A percentile compares a stretch with the other conserved stretches of the same genome.
Conservation (phyloP, 768 basidiomycete genomes). For the Mycena epipterygia region DNA sequence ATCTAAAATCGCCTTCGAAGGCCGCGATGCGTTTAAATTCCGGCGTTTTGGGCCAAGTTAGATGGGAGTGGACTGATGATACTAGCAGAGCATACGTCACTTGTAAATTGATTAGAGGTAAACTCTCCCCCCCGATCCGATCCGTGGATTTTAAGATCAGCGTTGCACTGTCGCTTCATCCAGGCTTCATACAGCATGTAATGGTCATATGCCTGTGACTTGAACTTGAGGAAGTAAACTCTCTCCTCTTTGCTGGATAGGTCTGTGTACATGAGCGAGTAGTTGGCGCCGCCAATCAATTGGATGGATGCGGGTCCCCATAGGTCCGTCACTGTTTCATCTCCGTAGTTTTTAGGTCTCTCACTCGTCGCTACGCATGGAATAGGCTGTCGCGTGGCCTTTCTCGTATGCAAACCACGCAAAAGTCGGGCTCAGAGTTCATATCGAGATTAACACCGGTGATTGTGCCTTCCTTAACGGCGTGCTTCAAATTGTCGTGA, state of each 20-base stretch:
- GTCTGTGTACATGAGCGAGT: slow-evolving; percentile 36
- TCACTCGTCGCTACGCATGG: slow-evolving; percentile 2
- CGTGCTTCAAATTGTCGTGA: slow-evolving; percentile 38
- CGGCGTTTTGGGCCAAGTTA: neutral
- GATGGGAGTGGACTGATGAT: too few relatives aligned
- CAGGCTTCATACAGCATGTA: slow-evolving; percentile 43
- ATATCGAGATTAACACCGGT: slow-evolving; percentile 46
- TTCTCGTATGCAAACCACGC: slow-evolving; percentile 41
- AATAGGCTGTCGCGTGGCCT: slow-evolving; percentile 34
- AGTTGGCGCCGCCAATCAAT: slow-evolving; percentile 34
- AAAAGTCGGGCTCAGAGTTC: slow-evolving; percentile 39
- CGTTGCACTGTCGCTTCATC: slow-evolving; percentile 36
- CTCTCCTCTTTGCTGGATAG: slow-evolving; percentile 29
- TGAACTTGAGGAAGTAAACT: slow-evolving; percentile 34
- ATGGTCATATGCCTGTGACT: slow-evolving; percentile 30
- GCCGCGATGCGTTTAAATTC: neutral
- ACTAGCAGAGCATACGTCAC: too few relatives aligned
- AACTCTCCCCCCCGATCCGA: neutral
- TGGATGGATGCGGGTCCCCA: slow-evolving; percentile 42
- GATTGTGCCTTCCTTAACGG: slow-evolving; percentile 44
- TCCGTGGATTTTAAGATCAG: neutral
- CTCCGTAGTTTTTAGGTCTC: slow-evolving; percentile 32
- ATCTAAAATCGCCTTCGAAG: too few relatives aligned
- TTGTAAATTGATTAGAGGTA: too few relatives aligned
- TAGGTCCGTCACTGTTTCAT: slow-evolving; percentile 40